Evolutionary conservation across 1,284 basidiomycete genomes (phyloP).

Genomic region (Amylostereum chailletii): DNA sequence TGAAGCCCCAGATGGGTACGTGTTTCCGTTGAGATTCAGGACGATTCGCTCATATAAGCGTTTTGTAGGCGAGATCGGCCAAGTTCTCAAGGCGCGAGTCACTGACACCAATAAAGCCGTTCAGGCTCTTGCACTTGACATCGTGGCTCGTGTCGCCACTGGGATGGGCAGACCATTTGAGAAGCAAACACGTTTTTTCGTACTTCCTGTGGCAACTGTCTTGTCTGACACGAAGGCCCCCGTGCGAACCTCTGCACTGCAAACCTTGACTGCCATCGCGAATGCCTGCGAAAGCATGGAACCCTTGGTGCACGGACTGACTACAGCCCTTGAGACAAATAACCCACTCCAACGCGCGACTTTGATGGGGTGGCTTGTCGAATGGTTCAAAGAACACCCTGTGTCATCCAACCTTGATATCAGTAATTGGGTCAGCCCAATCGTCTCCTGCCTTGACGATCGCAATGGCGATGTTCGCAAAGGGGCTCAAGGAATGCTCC

Average conservation of each 20-base stretch:
- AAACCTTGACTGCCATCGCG: constrained; percentile 78
- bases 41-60: background rate
- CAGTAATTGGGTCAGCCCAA: constrained; percentile 54
- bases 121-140: constrained; percentile 84
- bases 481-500: constrained; percentile 77
- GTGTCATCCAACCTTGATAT: constrained; percentile 63
- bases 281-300: constrained; percentile 82
- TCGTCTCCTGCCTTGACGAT: constrained; percentile 88
- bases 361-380: constrained; percentile 79
- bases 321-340: constrained; percentile 73
- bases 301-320: constrained; percentile 71
- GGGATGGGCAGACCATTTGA: constrained; percentile 97
- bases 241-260: constrained; percentile 72
- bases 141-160: constrained; percentile 81
- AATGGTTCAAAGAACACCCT: constrained; percentile 67
- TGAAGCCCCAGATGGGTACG: constrained; percentile 87
- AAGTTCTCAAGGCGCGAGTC: constrained; percentile 83
- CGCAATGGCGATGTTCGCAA: constrained; percentile 90
- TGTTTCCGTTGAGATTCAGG: constrained; percentile 5
- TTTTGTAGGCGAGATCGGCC: constrained; percentile 75
- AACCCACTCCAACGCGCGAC: constrained; percentile 88
- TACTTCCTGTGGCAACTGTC: constrained; percentile 73
- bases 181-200: constrained; percentile 75
- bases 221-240: constrained; percentile 91
- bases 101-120: constrained; percentile 93